Conservation (phyloP, 768 basidiomycete genomes). For the Agrocybe pediades region DNA sequence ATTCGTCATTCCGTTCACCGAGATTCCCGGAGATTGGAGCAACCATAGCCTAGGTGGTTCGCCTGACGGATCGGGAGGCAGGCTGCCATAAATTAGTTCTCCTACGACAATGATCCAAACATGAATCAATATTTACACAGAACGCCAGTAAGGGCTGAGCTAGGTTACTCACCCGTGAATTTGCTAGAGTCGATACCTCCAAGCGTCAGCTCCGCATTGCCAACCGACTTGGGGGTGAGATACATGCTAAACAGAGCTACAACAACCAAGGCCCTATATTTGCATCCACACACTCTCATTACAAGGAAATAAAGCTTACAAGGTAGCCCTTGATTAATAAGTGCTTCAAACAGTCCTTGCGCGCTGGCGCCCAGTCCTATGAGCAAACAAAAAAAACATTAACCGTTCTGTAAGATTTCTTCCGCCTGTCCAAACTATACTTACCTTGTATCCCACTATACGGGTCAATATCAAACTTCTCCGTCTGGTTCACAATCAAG, state of each 20-base stretch:
- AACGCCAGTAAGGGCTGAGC: conserved; percentile 6
- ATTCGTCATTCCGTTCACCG: conserved; percentile 55
- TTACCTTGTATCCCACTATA: conserved; percentile 58
- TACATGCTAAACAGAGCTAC: conserved; percentile 53
- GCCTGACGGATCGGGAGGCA: conserved; percentile 24
- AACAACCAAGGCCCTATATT: not conserved
- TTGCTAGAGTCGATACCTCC: conserved; percentile 55
- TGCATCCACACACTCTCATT: not conserved
- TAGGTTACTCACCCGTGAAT: conserved; percentile 39
- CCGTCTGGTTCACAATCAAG: conserved; percentile 56
- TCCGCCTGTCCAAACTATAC: conserved; percentile 2
- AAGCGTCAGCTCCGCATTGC: conserved; percentile 53
- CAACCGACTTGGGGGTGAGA: conserved; percentile 47
- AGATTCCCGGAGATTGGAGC: conserved; percentile 45
- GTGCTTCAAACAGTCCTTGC: conserved; percentile 50
- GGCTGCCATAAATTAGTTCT: conserved; percentile 41
- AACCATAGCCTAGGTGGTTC: conserved; percentile 41
- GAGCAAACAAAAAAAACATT: too few species aligned
- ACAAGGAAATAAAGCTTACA: conserved; percentile 31
- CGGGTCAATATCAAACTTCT: conserved; percentile 52
- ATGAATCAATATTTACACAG: conserved; percentile 6
- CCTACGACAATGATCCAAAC: conserved; percentile 28
- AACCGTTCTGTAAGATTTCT: too few species aligned
- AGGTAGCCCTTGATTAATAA: conserved; percentile 49
- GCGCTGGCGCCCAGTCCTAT: conserved; percentile 52